Base-by-base conservation (phyloP, 2,329 filamentous ascomycete genomes). In the Teratosphaeria zuluensis region DNA sequence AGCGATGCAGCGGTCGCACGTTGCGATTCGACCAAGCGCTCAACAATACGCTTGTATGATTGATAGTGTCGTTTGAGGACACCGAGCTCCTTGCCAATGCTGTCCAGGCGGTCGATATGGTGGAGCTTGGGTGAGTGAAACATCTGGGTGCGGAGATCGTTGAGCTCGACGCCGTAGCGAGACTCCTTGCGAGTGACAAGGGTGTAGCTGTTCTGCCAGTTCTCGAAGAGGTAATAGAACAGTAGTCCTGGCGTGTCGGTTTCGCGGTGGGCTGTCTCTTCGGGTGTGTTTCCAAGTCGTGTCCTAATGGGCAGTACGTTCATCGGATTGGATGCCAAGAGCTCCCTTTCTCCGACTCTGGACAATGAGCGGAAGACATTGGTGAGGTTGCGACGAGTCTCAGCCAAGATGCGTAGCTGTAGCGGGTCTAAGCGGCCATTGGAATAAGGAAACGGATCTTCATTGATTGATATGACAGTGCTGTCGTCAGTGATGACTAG, bases 381-480 rank as follows among this genome's bases (percentile, higher is more conserved):
- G 32, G 81, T 74, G 3, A 84, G 74, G 63, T 87, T 87, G 12
- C 81, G 75, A 7, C 83, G 80, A 28, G 81, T 78, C 53, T 78
- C 75, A 58, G 75, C 77, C 56, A 77, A 77, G 63, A 76, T 78
- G 67, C 73, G 76, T 21, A 77, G 73, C 55, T 82, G 65, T 64
- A 78, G 56, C 42, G 67, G 61, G 24, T 73, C 72, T 16, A 77
- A 64, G 52, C 70, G 69, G 14, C 72, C 66, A 24, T 60, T 61
- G 51, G 61, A 56, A 54, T 71, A 73, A 0, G 77, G 77, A 53
- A 75, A 80, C 0, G 77, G 77, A 59, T 80, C 77, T 68, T 90
- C 87, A 58, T 88, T 83, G 48, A 90, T 82, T 0, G 86, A 86
- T 56, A 90, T 80, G 42, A 90, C 80, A 0, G 87, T 90, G 81